These are phyloP conservation scores for Auricularia sp. DNA, from an alignment of 768 basidiomycete genomes.

Conservation along the genomic window DNA sequence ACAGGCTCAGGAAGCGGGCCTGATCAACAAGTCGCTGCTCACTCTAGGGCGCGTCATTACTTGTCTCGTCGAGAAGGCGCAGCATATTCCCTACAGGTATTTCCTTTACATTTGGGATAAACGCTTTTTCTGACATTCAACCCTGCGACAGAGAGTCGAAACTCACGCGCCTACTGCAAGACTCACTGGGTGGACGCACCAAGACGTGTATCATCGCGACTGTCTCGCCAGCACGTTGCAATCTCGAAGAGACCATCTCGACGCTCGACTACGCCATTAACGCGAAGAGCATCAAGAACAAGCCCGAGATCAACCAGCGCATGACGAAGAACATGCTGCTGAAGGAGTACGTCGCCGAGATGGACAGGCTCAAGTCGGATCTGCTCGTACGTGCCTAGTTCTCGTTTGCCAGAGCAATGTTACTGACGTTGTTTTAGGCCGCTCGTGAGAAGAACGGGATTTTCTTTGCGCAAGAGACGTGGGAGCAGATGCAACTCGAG, in stretches of 20 bases:
- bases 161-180: slow-evolving; percentile 92
- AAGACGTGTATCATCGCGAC: slow-evolving; percentile 98
- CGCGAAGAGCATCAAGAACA: slow-evolving; percentile 91
- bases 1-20: slow-evolving; percentile 90
- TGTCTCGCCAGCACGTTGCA: slow-evolving; percentile 84
- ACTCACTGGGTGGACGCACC: slow-evolving; percentile 94
- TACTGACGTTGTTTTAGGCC: slow-evolving; percentile 30
- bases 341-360: slow-evolving; percentile 89
- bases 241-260: slow-evolving; percentile 93
- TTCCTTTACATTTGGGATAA: slow-evolving; percentile 10
- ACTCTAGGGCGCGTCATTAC: slow-evolving; percentile 98
- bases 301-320: slow-evolving; percentile 89
- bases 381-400: slow-evolving; percentile 31
- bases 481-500: slow-evolving; percentile 71
- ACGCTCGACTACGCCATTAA: slow-evolving; percentile 94
- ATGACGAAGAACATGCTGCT: slow-evolving; percentile 87
- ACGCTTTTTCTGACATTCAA: slow-evolving; percentile 1
- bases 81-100: slow-evolving; percentile 90
- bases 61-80: slow-evolving; percentile 81
- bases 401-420: not conserved
- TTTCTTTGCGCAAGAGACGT: slow-evolving; percentile 83
- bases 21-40: slow-evolving; percentile 95
- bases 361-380: slow-evolving; percentile 85
- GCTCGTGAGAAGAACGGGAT: slow-evolving; percentile 95
- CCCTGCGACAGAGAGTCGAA: slow-evolving; percentile 72